Evolutionary conservation across 805 yeast species (phyloP), one percentile per base, ranked within the genome.

Genomic region (Yamadazyma sp.): DNA sequence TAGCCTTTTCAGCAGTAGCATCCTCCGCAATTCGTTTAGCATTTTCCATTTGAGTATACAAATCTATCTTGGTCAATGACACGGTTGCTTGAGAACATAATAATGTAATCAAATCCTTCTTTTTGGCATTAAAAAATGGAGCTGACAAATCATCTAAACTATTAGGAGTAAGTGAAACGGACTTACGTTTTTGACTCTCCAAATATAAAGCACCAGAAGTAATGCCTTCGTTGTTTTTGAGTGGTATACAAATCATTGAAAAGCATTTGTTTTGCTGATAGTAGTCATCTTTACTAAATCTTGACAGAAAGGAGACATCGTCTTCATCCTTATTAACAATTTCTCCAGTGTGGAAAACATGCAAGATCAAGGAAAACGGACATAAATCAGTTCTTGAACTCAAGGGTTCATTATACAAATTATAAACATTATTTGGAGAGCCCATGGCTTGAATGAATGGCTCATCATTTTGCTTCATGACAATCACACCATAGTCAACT

Each of bases 1-100:
- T 71, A 4, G 78, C 75, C 52, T 73, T 74, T 47, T 71, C 76
- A 4, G 73, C 72, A 1, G 76, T 72, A 4, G 78, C 77, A 34
- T 69, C 75, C 40, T 72, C 77, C 1, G 78, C 78, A 2, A 62
- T 56, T 29, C 51, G 44, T 32, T 61, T 61, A 7, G 68, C 66
- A 8, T 65, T 37, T 44, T 69, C 71, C 68, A 75, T 69, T 43
- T 71, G 73, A 8, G 58, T 48, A 45, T 71, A 74, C 12, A 75
- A 52, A 23, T 59, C 56, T 1, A 75, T 66, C 42, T 75, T 74
- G 21, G 65, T 69, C 16, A 75, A 52, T 2, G 79, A 69, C 13
- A 75, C 75, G 0, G 75, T 74, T 5, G 77, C 76, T 44, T 74
- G 79, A 0, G 75, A 63, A 39, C 76, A 69, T 26, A 75, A 52